These are phyloP conservation scores for Candida frijolesensis DNA, from an alignment of 1,139 yeast genomes.

Conservation along the genomic window DNA sequence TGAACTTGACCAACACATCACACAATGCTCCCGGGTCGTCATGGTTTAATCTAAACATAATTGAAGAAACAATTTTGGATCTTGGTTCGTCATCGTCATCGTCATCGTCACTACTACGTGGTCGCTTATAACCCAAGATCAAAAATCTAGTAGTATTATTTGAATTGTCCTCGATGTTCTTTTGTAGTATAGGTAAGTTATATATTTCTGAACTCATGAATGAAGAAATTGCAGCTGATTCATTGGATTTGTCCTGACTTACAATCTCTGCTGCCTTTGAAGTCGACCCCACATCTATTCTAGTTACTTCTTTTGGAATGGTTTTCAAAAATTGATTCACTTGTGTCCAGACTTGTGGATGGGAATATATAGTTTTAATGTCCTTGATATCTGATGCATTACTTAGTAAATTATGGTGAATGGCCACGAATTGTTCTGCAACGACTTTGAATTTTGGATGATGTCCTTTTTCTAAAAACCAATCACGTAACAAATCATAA, in stretches of 20 bases:
- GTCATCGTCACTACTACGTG: conserved; percentile 7
- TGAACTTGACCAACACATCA: conserved; percentile 62
- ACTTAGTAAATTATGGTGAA: conserved; percentile 75
- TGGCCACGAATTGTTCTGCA: conserved; percentile 80
- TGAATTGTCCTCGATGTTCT: conserved; percentile 66
- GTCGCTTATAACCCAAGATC: conserved; percentile 48
- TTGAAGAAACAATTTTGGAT: conserved; percentile 42
- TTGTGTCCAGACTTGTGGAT: conserved; percentile 99
- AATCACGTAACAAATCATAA: conserved; percentile 75
- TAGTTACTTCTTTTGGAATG: conserved; percentile 40
- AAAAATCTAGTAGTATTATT: conserved; percentile 87
- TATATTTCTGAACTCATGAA: conserved; percentile 66
- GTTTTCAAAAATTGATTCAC: conserved; percentile 55
- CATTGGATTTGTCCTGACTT: conserved; percentile 35
- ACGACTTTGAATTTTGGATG: conserved; percentile 47
- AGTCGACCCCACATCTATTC: conserved; percentile 74
- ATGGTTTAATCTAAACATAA: conserved; percentile 68
- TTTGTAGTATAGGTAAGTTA: conserved; percentile 55
- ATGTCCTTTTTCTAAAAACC: conserved; percentile 38
- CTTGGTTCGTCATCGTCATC: conserved; percentile 4
- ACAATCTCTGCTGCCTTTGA: conserved; percentile 80
- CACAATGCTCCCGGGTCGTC: conserved; percentile 78
- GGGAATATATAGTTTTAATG: conserved; percentile 71
- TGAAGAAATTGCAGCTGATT: conserved; percentile 50
- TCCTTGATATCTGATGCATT: conserved; percentile 44